Conservation (phyloP, 257 asterid genomes). For the Mentha longifolia region DNA sequence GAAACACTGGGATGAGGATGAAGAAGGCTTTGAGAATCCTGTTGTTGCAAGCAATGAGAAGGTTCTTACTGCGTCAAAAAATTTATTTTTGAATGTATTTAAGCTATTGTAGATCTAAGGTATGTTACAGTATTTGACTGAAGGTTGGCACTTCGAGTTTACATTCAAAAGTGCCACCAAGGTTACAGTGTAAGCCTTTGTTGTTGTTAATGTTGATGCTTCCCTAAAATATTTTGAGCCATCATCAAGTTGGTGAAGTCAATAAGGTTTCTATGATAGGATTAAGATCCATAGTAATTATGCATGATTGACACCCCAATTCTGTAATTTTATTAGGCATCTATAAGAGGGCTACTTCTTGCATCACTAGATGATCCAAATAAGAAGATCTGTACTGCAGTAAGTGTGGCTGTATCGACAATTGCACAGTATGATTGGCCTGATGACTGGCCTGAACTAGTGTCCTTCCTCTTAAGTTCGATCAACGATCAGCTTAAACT, state of each 20-base stretch:
- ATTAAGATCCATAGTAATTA: constrained; percentile 2
- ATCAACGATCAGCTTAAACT: constrained; percentile 65
- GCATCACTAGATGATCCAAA: constrained; percentile 74
- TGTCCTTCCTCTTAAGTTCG: constrained; percentile 68
- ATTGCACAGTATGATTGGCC: constrained; percentile 94
- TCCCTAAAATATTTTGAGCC: not conserved
- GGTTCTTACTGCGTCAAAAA: constrained; percentile 39
- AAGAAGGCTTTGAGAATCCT: constrained; percentile 90
- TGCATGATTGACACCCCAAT: constrained; percentile 27
- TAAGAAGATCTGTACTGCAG: constrained; percentile 85
- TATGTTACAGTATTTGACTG: no score
- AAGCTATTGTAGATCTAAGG: not conserved
- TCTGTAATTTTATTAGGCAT: constrained; percentile 51
- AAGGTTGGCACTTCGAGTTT: no score
- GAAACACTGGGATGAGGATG: constrained; percentile 90
- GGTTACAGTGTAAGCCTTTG: no score
- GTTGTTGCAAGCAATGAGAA: constrained; percentile 76
- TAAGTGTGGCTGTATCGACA: constrained; percentile 82
- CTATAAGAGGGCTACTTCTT: constrained; percentile 69
- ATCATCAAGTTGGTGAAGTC: not conserved
- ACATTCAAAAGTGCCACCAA: no score
- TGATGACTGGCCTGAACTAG: constrained; percentile 91
- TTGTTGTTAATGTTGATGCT: not conserved
- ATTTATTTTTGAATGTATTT: constrained; percentile 7
- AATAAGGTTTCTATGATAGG: constrained; percentile 9